phyloP scores from a whole-genome alignment of 1,139 yeast genomes.

The Meyerozyma athensensis region DNA sequence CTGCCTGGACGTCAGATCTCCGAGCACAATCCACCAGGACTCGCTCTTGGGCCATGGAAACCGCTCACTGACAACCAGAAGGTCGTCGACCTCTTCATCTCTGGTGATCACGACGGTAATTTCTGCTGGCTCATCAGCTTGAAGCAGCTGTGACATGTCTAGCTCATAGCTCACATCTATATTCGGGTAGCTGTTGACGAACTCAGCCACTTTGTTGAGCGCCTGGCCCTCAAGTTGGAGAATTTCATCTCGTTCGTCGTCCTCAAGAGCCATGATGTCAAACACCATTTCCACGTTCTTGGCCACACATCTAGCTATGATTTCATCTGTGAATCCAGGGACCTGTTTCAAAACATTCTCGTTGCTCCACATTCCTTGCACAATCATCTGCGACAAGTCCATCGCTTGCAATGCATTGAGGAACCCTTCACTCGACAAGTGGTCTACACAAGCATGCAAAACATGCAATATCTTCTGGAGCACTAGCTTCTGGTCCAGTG shows the following conservation, averaged over 20 bases:
- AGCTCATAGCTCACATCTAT: conserved; percentile 61
- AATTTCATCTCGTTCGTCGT: conserved; percentile 63
- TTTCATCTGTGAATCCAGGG: conserved; percentile 56
- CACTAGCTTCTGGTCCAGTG: conserved; percentile 50
- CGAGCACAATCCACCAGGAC: conserved; percentile 85
- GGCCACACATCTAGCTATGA: conserved; percentile 54
- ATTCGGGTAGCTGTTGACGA: conserved; percentile 87
- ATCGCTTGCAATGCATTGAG: conserved; percentile 76
- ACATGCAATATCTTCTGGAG: conserved; percentile 47
- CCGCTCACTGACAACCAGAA: conserved; percentile 50
- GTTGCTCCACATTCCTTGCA: conserved; percentile 78
- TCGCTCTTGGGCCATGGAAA: conserved; percentile 65
- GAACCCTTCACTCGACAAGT: conserved; percentile 74
- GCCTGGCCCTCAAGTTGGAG: conserved; percentile 51
- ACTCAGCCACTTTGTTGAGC: conserved; percentile 65
- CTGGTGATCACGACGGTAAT: conserved; percentile 56
- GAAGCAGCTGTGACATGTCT: conserved; percentile 33
- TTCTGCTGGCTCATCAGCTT: conserved; percentile 41
- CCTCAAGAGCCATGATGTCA: conserved; percentile 84
- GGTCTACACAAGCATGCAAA: conserved; percentile 67
- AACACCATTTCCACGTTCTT: conserved; percentile 65
- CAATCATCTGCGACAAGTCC: conserved; percentile 86
- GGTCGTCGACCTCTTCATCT: conserved; percentile 73
- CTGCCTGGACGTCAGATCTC: conserved; percentile 56
- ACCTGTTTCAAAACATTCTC: conserved; percentile 79